These are phyloP conservation scores for Scheffersomyces titani DNA, from an alignment of 1,139 yeast species.

Conservation along the genomic window DNA sequence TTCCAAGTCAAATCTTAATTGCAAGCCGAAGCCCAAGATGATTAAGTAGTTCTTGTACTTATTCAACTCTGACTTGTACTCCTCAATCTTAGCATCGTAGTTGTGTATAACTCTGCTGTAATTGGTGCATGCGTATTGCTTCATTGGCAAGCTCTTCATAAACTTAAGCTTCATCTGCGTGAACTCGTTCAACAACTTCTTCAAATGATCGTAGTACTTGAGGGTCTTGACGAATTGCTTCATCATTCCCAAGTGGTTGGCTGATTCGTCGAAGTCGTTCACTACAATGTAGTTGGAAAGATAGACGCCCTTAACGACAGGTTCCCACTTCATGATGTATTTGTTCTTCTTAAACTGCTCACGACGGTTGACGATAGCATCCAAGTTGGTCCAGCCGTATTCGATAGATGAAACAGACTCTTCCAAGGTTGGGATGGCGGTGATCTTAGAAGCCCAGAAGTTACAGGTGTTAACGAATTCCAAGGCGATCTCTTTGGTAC, in stretches of 20 bases:
- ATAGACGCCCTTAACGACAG: slow-evolving; percentile 43
- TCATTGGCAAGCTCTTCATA: slow-evolving; percentile 27
- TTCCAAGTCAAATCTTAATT: slow-evolving; percentile 46
- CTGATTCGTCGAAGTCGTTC: slow-evolving; percentile 18
- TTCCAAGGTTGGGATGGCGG: slow-evolving; percentile 70
- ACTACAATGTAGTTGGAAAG: slow-evolving; percentile 36
- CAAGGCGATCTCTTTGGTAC: slow-evolving; percentile 66
- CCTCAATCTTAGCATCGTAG: slow-evolving; percentile 41
- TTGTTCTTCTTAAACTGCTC: slow-evolving; percentile 38
- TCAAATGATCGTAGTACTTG: slow-evolving; percentile 45
- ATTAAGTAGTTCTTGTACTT: slow-evolving; percentile 50
- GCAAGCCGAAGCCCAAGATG: slow-evolving; percentile 50
- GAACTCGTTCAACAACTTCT: slow-evolving; percentile 38
- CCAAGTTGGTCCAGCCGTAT: slow-evolving; percentile 74
- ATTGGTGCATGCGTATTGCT: slow-evolving; percentile 33
- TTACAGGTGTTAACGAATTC: slow-evolving; percentile 79
- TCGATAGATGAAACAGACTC: slow-evolving; percentile 71
- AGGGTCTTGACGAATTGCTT: slow-evolving; percentile 48
- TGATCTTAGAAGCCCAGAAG: slow-evolving; percentile 86
- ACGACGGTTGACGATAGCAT: slow-evolving; percentile 31
- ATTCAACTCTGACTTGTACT: slow-evolving; percentile 45
- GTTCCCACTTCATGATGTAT: slow-evolving; percentile 43
- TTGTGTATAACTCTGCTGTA: slow-evolving; percentile 36
- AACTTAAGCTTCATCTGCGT: slow-evolving; percentile 32
- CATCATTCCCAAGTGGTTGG: slow-evolving; percentile 46